Percentiles rank a stretch among this genome's conserved stretches.
Evolutionary conservation across 495 filamentous ascomycete genomes (phyloP).

Genomic region (Penicillium silybi): DNA sequence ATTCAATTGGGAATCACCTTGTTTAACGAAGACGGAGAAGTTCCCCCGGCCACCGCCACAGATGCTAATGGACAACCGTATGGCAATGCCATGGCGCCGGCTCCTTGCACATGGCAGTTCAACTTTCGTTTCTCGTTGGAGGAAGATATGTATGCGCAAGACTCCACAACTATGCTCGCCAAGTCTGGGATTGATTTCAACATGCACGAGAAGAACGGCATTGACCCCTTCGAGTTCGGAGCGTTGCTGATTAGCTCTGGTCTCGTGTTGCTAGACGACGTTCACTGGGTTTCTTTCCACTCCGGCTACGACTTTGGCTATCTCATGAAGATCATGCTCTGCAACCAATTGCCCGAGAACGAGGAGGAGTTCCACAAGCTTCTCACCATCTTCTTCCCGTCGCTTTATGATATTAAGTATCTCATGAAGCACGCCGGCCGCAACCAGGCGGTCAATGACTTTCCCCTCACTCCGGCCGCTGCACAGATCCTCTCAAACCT

Average conservation of each 20-base stretch:
- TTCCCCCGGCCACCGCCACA: constrained; percentile 64
- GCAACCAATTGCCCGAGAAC: constrained; percentile 74
- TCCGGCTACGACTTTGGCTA: constrained; percentile 99
- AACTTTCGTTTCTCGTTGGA: constrained; percentile 96
- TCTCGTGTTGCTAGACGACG: constrained; percentile 79
- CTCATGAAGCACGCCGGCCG: constrained; percentile 84
- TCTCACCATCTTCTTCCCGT: constrained; percentile 87
- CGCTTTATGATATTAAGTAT: constrained; percentile 93
- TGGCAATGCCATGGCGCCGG: constrained; percentile 54
- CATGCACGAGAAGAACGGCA: constrained; percentile 79
- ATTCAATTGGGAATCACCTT: constrained; percentile 95
- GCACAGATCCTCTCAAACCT: constrained; percentile 71
- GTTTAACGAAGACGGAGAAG: constrained; percentile 82
- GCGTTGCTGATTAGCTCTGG: constrained; percentile 86
- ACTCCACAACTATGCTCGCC: constrained; percentile 82
- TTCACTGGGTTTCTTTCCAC: constrained; percentile 96
- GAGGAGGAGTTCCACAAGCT: constrained; percentile 81
- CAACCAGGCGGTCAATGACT: constrained; percentile 55
- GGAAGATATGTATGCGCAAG: constrained; percentile 93
- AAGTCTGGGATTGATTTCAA: constrained; percentile 86
- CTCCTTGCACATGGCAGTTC: constrained; percentile 95
- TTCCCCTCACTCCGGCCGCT: constrained; percentile 57
- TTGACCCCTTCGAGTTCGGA: constrained; percentile 84
- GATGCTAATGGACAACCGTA: constrained; percentile 51
- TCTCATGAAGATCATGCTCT: constrained; percentile 84